Conservation (phyloP, 768 basidiomycete species). For the Pulveroboletus sp. region DNA sequence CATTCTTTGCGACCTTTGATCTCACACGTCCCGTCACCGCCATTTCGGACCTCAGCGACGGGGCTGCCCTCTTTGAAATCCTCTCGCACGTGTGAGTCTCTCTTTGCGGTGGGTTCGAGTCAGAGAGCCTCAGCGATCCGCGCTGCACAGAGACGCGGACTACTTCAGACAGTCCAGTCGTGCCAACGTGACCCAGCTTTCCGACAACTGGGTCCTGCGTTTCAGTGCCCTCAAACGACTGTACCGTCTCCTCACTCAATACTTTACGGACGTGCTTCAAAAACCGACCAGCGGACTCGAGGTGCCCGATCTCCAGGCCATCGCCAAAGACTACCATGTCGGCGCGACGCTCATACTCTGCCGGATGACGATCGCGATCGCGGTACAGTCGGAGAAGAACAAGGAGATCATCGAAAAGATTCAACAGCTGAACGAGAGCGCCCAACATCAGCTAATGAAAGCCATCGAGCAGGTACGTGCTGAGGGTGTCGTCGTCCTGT, state of each 20-base stretch:
- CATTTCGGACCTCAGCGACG: slow-evolving; percentile 74
- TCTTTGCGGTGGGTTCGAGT: background rate
- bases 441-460: slow-evolving; percentile 89
- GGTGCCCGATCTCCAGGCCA: slow-evolving; percentile 83
- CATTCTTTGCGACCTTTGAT: slow-evolving; percentile 73
- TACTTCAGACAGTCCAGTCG: slow-evolving; percentile 70
- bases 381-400: slow-evolving; percentile 86
- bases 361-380: slow-evolving; percentile 77
- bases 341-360: slow-evolving; percentile 70
- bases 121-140: slow-evolving; percentile 9
- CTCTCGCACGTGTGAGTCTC: slow-evolving; percentile 66
- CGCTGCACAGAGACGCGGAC: slow-evolving; percentile 57
- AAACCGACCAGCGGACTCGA: slow-evolving; percentile 74
- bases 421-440: slow-evolving; percentile 72
- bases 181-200: slow-evolving; percentile 52
- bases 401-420: slow-evolving; percentile 88
- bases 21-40: slow-evolving; percentile 60
- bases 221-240: slow-evolving; percentile 80
- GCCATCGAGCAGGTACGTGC: slow-evolving; percentile 82
- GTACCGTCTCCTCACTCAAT: slow-evolving; percentile 85
- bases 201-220: slow-evolving; percentile 88
- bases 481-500: background rate
- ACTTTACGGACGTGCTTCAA: slow-evolving; percentile 79
- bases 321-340: slow-evolving; percentile 73
- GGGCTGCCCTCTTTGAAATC: slow-evolving; percentile 69